Percentiles rank a stretch among this genome's conserved stretches.
These are phyloP conservation scores for Plasmodium cynomolgi DNA, from an alignment of 169 alveolate genomes.

Conservation along the genomic window DNA sequence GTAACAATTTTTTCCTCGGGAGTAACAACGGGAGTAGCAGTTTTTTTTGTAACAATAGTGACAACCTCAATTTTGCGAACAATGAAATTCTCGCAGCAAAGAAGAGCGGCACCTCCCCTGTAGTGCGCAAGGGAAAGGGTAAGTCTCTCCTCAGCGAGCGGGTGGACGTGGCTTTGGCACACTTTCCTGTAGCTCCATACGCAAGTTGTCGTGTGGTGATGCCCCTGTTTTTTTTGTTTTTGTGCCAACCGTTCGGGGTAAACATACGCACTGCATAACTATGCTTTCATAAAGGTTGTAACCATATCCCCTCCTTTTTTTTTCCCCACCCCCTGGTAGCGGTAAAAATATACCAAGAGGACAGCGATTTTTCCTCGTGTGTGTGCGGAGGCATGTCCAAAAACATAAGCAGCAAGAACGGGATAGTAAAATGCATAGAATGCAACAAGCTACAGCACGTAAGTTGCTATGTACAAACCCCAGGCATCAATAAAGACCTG, in stretches of 20 bases:
- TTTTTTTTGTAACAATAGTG: constrained; percentile 6
- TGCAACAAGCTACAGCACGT: constrained; percentile 61
- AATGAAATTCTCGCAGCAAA: constrained; percentile 9
- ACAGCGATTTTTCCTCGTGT: constrained; percentile 64
- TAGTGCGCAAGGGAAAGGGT: constrained; percentile 52
- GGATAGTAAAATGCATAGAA: constrained; percentile 72
- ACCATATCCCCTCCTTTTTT: neutral
- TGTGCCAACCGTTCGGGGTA: neutral
- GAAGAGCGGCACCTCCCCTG: neutral
- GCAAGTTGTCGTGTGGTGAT: neutral
- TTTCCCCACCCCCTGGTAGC: neutral
- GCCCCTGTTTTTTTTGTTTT: neutral
- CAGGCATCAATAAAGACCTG: constrained; percentile 69
- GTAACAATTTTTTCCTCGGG: neutral
- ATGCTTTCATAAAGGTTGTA: neutral
- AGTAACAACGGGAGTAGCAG: constrained; percentile 6
- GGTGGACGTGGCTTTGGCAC: neutral
- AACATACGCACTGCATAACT: neutral
- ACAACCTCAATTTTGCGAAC: neutral
- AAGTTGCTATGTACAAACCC: constrained; percentile 35
- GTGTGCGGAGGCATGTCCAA: constrained; percentile 68
- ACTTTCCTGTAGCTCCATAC: neutral
- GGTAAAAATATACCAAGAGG: constrained; percentile 62
- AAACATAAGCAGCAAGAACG: constrained; percentile 32
- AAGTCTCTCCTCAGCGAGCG: neutral